Base-by-base conservation (phyloP, 257 asterid species). In the Dorcoceras hygrometricum region DNA sequence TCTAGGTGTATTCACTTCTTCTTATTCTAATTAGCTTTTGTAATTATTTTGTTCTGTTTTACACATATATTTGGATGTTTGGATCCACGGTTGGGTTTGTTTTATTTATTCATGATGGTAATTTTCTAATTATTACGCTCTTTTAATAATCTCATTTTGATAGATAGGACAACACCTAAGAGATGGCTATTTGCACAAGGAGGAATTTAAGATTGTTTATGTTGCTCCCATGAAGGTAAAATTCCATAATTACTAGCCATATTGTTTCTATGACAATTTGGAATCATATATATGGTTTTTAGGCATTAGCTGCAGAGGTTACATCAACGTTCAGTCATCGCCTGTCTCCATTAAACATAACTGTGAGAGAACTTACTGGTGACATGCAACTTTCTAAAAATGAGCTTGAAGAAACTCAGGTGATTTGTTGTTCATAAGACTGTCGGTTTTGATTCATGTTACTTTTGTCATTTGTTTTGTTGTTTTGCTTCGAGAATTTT, bases 171-270 rank as follows among this genome's bases (percentile, higher is more conserved):
- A 86, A 76, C 99, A 93, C 83, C 88, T 93, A 71, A 83, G 73
- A 80, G 96, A 93, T 82, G 99, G 99, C 59, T 90, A 84, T 81
- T 81, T 93, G 86, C 99, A 93, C 76, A 93, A 90, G 80, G 89
- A 86, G 75, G 90, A 93, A 81, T 93, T 93, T 86, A 93, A 93
- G 87, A 93, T 93, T 77, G 95, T 93, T 67, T 93, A 93, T 76
- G 99, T 93, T 82, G 97, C 99, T 77, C 99, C 99, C 3, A 93
- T 93, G 99, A 93, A 93, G 99, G 99, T 90, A 79, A 57, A 25
- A 24, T 39, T 69, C 62, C 59, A 65, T 67, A 29, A 59, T 26
- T 55, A 56, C 57, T 56, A 31, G 54, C 48, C 23, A 9, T 27
- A 48, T 32, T 22, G 16, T 58, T 34, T 72, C 53, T 76, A 28